phyloP scores from a whole-genome alignment of 2,329 filamentous ascomycete species.

The Sporothrix schenckii region DNA sequence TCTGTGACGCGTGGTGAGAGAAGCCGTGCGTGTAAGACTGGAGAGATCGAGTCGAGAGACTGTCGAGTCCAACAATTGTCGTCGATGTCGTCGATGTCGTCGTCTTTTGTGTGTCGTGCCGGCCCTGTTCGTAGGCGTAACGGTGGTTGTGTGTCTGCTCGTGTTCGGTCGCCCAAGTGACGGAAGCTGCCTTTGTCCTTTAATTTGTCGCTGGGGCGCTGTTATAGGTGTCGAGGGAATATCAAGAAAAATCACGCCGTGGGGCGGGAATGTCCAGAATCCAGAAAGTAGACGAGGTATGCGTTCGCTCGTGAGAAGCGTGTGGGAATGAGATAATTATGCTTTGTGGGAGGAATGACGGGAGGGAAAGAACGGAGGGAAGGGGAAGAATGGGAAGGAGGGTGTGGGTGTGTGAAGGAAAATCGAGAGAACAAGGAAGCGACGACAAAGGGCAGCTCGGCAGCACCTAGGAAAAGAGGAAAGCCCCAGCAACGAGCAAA shows the following conservation, averaged over 20 bases:
- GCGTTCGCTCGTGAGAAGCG: conserved; percentile 1
- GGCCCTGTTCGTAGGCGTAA: not conserved
- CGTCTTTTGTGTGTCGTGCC: conserved; percentile 1
- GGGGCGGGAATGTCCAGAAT: not conserved
- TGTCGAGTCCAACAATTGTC: not conserved
- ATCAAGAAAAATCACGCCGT: not conserved
- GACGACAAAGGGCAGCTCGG: too few relatives aligned
- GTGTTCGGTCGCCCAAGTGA: conserved; percentile 29
- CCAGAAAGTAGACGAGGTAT: not conserved
- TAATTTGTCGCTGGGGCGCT: conserved; percentile 24
- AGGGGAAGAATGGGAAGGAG: conserved; percentile 17
- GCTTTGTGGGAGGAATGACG: conserved; percentile 10
- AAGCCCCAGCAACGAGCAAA: conserved; percentile 31
- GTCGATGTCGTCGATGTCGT: not conserved
- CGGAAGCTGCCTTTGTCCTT: conserved; percentile 9
- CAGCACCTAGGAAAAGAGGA: conserved; percentile 23
- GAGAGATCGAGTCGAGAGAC: not conserved
- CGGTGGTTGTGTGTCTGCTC: not conserved
- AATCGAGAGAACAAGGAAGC: conserved; percentile 20
- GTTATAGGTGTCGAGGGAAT: conserved; percentile 28
- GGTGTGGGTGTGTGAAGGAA: conserved; percentile 23
- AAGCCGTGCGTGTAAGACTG: not conserved
- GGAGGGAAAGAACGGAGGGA: conserved; percentile 7
- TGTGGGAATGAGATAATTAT: conserved; percentile 19
- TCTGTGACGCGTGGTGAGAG: conserved; percentile 9